These are phyloP conservation scores for Candida piceae DNA, from an alignment of 805 yeast species.

Conservation along the genomic window DNA sequence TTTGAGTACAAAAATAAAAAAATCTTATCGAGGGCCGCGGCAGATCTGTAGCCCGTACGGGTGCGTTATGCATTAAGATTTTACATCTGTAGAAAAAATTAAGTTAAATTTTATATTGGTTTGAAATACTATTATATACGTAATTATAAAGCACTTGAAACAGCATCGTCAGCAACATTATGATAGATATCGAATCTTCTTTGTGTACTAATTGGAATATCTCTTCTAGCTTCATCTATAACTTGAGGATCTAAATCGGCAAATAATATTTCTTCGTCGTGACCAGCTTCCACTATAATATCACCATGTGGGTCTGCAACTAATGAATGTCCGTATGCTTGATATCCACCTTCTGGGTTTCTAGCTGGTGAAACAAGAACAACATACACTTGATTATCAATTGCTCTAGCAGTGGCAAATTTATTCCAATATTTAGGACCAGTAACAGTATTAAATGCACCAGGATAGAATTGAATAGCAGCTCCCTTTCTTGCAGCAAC, in stretches of 20 bases:
- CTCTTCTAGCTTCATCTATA: slow-evolving; percentile 52
- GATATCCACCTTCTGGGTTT: slow-evolving; percentile 50
- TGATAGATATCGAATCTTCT: slow-evolving; percentile 64
- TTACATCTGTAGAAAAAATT: too few species aligned
- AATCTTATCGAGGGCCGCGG: too few species aligned
- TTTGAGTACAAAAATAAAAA: too few species aligned
- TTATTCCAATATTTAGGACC: slow-evolving; percentile 84
- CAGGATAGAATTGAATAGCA: slow-evolving; percentile 76
- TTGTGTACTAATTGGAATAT: slow-evolving; percentile 66
- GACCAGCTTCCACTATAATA: slow-evolving; percentile 67
- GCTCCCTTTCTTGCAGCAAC: slow-evolving; percentile 64
- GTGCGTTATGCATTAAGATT: too few species aligned
- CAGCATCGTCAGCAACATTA: slow-evolving; percentile 33
- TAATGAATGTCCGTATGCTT: slow-evolving; percentile 63
- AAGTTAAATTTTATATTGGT: too few species aligned
- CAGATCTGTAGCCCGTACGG: too few species aligned
- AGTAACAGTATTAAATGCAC: slow-evolving; percentile 79
- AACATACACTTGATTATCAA: slow-evolving; percentile 69
- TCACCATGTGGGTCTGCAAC: slow-evolving; percentile 61
- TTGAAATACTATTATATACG: too few species aligned
- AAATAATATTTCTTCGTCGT: slow-evolving; percentile 68
- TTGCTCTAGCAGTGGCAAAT: slow-evolving; percentile 66
- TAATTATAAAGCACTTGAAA: slow-evolving; percentile 14
- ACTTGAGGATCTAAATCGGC: slow-evolving; percentile 65
- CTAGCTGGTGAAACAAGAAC: slow-evolving; percentile 88